Base-by-base conservation (phyloP, 345 rosid genomes). In the Bruguiera parviflora region DNA sequence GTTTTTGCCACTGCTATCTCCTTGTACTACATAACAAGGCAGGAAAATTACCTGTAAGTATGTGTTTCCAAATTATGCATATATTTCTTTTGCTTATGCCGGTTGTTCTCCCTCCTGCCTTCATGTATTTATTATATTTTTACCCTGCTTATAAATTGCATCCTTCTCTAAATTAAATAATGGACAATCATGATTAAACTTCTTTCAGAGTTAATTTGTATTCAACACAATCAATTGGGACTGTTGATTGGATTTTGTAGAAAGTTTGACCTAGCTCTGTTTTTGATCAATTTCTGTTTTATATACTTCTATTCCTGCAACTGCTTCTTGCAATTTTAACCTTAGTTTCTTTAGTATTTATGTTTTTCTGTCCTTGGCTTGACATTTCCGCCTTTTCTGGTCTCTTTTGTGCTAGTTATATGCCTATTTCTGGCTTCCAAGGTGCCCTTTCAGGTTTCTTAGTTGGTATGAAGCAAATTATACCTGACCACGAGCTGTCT, bases 401-500 rank as follows among this genome's bases (percentile, higher is more conserved):
- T 62, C 33, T 3, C 5, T 15, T 66, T 75, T 47, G 71, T 77
- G 77, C 64, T 79, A 92, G 99, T 70, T 96, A 96, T 75, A 88
- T 89, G 96, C 99, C 96, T 58, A 78, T 90, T 80, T 89, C 98
- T 61, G 99, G 99, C 59, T 96, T 92, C 78, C 90, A 84, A 77
- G 99, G 96, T 72, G 85, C 92, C 85, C 82, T 92, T 65, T 81
- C 85, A 43, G 97, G 94, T 65, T 84, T 96, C 81, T 83, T 96
- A 69, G 99, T 96, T 65, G 98, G 98, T 51, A 88, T 92, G 68
- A 96, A 92, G 85, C 98, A 96, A 83, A 92, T 96, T 39, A 72
- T 90, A 76, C 96, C 98, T 65, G 99, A 96, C 77, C 99, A 90
- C 75, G 97, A 92, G 84, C 77, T 95, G 56, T 72, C 87, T 61